phyloP scores from a whole-genome alignment of 2,329 filamentous ascomycete species.

The Zymoseptoria brevis region DNA sequence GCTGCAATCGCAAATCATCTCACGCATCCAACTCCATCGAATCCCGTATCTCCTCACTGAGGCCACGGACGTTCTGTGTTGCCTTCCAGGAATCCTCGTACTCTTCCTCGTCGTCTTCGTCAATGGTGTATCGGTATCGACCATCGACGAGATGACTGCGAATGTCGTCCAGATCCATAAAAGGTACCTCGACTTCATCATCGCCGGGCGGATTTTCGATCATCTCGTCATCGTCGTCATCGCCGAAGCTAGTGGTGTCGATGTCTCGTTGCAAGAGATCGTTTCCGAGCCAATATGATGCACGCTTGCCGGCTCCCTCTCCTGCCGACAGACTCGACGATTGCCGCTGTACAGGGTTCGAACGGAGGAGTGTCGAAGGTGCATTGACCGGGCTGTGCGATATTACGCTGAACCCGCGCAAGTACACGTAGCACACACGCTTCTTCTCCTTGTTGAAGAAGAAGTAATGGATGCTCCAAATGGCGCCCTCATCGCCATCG shows the following conservation, averaged over 20 bases:
- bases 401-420: slow-evolving; percentile 77
- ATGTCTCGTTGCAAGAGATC: slow-evolving; percentile 32
- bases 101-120: slow-evolving; percentile 15
- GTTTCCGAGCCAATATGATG: slow-evolving; percentile 80
- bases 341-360: slow-evolving; percentile 22
- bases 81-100: slow-evolving; percentile 6
- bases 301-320: slow-evolving; percentile 65
- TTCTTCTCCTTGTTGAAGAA: slow-evolving; percentile 93
- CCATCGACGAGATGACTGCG: slow-evolving; percentile 28
- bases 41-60: slow-evolving; percentile 28
- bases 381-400: slow-evolving; percentile 50
- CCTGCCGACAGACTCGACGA: slow-evolving; percentile 33
- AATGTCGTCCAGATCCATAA: slow-evolving; percentile 30
- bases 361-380: slow-evolving; percentile 38
- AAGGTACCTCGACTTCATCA: slow-evolving; percentile 29
- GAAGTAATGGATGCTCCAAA: slow-evolving; percentile 95
- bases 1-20: neutral
- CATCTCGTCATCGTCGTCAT: slow-evolving; percentile 29
- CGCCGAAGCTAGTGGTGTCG: slow-evolving; percentile 21
- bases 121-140: slow-evolving; percentile 17
- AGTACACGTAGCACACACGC: slow-evolving; percentile 86
- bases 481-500: slow-evolving; percentile 81
- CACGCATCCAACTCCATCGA: slow-evolving; percentile 25
- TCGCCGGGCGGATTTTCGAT: slow-evolving; percentile 18
- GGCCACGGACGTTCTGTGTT: slow-evolving; percentile 16